These are phyloP conservation scores for Cinchona pubescens DNA, from an alignment of 257 asterid genomes.

Conservation along the genomic window DNA sequence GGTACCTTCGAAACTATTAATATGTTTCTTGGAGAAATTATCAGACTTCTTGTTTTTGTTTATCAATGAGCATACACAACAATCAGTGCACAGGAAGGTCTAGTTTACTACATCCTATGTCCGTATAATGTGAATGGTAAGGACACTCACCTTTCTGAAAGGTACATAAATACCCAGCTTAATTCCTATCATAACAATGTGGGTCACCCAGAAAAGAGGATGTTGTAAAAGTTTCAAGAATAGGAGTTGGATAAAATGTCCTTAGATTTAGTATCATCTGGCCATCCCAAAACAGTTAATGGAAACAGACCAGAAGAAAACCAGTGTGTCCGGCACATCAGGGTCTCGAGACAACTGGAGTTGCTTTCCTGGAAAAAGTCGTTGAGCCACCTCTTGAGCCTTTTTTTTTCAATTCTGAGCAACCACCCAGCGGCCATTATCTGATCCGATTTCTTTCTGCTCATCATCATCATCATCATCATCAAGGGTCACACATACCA, in stretches of 20 bases:
- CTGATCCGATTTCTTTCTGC: conserved; percentile 64
- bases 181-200: conserved; percentile 97
- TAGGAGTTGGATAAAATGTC: conserved; percentile 82
- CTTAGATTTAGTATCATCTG: conserved; percentile 73
- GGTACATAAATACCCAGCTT: conserved; percentile 95
- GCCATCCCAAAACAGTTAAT: conserved; percentile 91
- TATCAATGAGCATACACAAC: too few relatives aligned
- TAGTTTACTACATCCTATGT: too few relatives aligned
- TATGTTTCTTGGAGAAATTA: too few relatives aligned
- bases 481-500: conserved; percentile 78
- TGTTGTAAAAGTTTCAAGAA: conserved; percentile 91
- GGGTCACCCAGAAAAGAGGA: conserved; percentile 96
- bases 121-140: neutral
- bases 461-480: too few relatives aligned
- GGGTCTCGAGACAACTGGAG: conserved; percentile 76
- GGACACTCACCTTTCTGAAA: conserved; percentile 61
- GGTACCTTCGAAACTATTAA: too few relatives aligned
- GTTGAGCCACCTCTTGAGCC: conserved; percentile 61
- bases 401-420: conserved; percentile 70
- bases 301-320: conserved; percentile 96
- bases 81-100: too few relatives aligned
- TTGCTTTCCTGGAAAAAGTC: conserved; percentile 52
- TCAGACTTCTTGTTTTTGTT: too few relatives aligned
- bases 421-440: conserved; percentile 76
- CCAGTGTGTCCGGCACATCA: conserved; percentile 96